phyloP scores from a whole-genome alignment of 2,329 filamentous ascomycete species.

The Penicillium sp. region DNA sequence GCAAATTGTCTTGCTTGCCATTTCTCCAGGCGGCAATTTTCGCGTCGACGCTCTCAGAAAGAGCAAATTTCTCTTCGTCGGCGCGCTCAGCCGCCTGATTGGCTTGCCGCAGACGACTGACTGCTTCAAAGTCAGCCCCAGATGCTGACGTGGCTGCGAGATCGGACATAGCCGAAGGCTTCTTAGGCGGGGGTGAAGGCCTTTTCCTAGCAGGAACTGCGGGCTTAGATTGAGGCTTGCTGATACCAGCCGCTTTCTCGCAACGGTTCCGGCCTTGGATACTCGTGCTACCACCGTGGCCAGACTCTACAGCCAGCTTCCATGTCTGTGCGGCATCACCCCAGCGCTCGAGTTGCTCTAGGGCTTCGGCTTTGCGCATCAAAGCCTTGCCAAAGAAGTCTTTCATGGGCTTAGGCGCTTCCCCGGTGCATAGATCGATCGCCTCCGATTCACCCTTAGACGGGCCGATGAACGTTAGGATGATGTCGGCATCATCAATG shows the following conservation, averaged over 20 bases:
- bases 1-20: conserved; percentile 84
- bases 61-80: conserved; percentile 85
- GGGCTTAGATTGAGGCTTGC: conserved; percentile 41
- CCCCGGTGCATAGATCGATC: conserved; percentile 59
- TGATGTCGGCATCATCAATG: conserved; percentile 72
- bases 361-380: conserved; percentile 85
- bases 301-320: conserved; percentile 72
- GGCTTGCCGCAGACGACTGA: conserved; percentile 69
- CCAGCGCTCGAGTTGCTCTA: conserved; percentile 95
- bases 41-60: conserved; percentile 77
- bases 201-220: conserved; percentile 40
- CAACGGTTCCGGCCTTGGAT: conserved; percentile 81
- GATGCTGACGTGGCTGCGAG: conserved; percentile 37
- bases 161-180: conserved; percentile 27
- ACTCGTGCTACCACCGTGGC: conserved; percentile 74
- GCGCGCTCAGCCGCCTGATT: conserved; percentile 76
- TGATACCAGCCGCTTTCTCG: conserved; percentile 72
- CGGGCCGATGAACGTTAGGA: conserved; percentile 69
- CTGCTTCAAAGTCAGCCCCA: conserved; percentile 58
- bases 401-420: conserved; percentile 71
- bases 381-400: conserved; percentile 90
- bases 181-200: conserved; percentile 37
- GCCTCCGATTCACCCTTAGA: conserved; percentile 69
- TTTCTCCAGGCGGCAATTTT: conserved; percentile 72
- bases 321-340: conserved; percentile 69